phyloP scores from a whole-genome alignment of 2,329 filamentous ascomycete species.

The Xylaria polymorpha region DNA sequence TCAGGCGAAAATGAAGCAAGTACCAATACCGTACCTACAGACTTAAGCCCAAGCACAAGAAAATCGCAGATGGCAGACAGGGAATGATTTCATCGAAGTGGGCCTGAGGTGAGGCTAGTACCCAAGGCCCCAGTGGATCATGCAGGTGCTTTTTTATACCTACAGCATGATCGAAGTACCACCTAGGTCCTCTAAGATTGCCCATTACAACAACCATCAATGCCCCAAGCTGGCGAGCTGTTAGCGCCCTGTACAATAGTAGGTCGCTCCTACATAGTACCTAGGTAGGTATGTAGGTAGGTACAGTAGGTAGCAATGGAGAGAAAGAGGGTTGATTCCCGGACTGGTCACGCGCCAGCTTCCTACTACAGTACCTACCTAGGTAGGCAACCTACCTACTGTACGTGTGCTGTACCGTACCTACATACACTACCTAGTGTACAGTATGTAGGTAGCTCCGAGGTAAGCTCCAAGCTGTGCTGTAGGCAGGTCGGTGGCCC shows the following conservation, averaged over 20 bases:
- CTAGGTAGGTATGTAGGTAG: too few species aligned
- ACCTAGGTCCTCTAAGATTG: background rate
- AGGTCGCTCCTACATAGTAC: background rate
- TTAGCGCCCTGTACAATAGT: too few species aligned
- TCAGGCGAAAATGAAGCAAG: constrained; percentile 28
- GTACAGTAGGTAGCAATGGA: background rate
- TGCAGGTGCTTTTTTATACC: constrained; percentile 10
- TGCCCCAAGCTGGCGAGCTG: background rate
- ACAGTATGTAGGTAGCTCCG: background rate
- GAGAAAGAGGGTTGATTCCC: background rate
- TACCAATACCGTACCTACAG: background rate
- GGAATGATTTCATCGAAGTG: constrained; percentile 30
- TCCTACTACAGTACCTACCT: background rate
- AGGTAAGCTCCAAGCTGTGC: constrained; percentile 3
- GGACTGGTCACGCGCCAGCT: too few species aligned
- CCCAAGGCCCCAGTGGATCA: constrained; percentile 25
- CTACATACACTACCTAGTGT: background rate
- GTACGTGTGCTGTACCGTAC: background rate
- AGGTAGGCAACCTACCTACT: background rate
- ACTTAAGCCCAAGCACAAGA: background rate
- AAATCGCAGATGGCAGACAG: constrained; percentile 13
- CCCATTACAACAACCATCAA: constrained; percentile 24
- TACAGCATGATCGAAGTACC: background rate
- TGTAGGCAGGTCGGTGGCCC: background rate
- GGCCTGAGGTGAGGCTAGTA: constrained; percentile 13